Conservation (phyloP, 2,329 filamentous ascomycete genomes). For the Rosellinia necatrix region DNA sequence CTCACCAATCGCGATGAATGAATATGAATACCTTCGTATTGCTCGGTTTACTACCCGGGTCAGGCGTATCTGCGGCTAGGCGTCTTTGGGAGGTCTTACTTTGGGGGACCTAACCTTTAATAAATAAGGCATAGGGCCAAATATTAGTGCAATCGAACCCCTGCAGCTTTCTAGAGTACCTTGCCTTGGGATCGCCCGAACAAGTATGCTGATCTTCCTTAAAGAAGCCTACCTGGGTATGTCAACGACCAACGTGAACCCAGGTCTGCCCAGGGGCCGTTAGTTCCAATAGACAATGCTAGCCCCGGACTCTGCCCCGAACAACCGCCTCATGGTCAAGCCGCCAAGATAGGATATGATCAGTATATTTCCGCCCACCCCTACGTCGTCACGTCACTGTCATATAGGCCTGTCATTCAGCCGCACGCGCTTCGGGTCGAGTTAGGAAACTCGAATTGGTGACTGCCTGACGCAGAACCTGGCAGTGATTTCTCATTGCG, state of each 20-base stretch:
- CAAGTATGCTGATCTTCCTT: background rate
- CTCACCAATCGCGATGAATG: background rate
- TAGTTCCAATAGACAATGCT: background rate
- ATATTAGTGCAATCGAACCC: conserved; percentile 18
- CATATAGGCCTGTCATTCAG: no score
- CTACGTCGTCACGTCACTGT: no score
- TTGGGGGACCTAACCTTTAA: background rate
- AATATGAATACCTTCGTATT: conserved; percentile 16
- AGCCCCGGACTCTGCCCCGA: conserved; percentile 1
- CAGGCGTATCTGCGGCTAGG: background rate
- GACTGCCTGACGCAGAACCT: background rate
- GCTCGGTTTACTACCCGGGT: conserved; percentile 20
- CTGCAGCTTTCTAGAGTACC: no score
- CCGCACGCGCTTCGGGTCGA: background rate
- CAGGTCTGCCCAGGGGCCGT: background rate
- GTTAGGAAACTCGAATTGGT: background rate
- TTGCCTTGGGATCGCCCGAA: background rate
- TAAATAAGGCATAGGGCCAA: background rate
- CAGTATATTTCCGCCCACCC: no score
- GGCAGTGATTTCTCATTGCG: background rate
- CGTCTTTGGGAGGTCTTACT: background rate
- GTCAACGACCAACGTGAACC: no score
- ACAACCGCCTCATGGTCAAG: no score
- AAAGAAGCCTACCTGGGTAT: no score
- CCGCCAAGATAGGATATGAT: no score